These are phyloP conservation scores for Trichoderma atroviride DNA, from an alignment of 2,329 filamentous ascomycete species.

Conservation along the genomic window DNA sequence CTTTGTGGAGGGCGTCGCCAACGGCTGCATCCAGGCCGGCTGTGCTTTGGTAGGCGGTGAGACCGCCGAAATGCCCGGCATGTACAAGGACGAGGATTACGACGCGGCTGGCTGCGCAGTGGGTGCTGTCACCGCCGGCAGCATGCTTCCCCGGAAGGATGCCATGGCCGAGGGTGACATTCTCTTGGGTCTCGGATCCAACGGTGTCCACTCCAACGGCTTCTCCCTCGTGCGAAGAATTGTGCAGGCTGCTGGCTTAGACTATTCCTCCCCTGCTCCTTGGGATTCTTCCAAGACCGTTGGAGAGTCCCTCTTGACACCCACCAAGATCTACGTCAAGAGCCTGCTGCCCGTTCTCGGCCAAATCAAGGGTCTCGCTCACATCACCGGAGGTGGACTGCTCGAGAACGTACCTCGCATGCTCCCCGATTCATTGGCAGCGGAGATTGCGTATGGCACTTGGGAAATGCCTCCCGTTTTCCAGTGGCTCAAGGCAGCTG, in stretches of 20 bases:
- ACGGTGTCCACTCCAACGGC: conserved; percentile 92
- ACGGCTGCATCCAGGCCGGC: conserved; percentile 80
- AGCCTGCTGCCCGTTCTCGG: conserved; percentile 68
- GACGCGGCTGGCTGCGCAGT: conserved; percentile 90
- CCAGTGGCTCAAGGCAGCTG: conserved; percentile 76
- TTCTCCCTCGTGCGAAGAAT: conserved; percentile 96
- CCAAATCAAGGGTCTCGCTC: conserved; percentile 87
- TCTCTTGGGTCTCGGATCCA: conserved; percentile 81
- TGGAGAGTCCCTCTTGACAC: conserved; percentile 79
- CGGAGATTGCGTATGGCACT: conserved; percentile 73
- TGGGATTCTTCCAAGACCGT: conserved; percentile 69
- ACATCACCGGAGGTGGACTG: conserved; percentile 94
- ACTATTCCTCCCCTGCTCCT: conserved; percentile 72
- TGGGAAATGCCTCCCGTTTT: conserved; percentile 83
- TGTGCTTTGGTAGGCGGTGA: conserved; percentile 96
- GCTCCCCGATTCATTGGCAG: conserved; percentile 77
- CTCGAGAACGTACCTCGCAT: conserved; percentile 94
- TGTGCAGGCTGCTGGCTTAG: conserved; percentile 70
- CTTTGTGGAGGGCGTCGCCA: conserved; percentile 90
- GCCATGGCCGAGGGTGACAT: conserved; percentile 82
- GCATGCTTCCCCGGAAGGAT: conserved; percentile 73
- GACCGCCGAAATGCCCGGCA: conserved; percentile 97
- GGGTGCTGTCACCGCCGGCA: conserved; percentile 72
- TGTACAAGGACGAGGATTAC: conserved; percentile 87
- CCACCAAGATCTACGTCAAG: conserved; percentile 92